These are phyloP conservation scores for Lachnellula occidentalis DNA, from an alignment of 2,329 filamentous ascomycete species.

Conservation along the genomic window DNA sequence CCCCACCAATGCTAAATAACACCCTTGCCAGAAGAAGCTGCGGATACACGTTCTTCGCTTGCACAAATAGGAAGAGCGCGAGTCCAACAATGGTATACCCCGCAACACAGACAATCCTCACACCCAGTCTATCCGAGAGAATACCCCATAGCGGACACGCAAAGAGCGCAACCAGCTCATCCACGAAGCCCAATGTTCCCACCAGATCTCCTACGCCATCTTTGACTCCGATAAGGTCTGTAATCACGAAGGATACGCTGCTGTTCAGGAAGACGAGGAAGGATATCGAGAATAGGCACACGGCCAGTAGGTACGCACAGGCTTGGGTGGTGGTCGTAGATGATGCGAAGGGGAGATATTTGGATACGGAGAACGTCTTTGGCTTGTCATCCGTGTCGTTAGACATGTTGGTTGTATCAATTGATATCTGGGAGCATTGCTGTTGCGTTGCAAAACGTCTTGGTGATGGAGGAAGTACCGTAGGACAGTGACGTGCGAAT, in stretches of 20 bases:
- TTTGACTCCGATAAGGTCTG: constrained; percentile 71
- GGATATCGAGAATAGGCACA: constrained; percentile 80
- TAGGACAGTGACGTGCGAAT: not conserved
- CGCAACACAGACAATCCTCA: constrained; percentile 64
- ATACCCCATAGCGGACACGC: constrained; percentile 79
- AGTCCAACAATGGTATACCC: constrained; percentile 80
- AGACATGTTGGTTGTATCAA: constrained; percentile 2
- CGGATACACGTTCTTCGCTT: constrained; percentile 82
- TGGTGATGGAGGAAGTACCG: not conserved
- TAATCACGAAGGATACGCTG: constrained; percentile 78
- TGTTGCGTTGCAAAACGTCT: not conserved
- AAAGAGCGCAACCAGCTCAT: constrained; percentile 75
- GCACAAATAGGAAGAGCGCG: constrained; percentile 74
- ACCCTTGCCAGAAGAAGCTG: constrained; percentile 79
- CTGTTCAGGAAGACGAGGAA: constrained; percentile 89
- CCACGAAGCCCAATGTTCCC: constrained; percentile 77
- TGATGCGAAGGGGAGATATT: constrained; percentile 47
- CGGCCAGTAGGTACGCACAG: constrained; percentile 72
- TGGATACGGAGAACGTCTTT: constrained; percentile 19
- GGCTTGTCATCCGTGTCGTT: not conserved
- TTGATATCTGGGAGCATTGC: not conserved
- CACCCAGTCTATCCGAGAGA: constrained; percentile 69
- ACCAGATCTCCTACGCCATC: constrained; percentile 72
- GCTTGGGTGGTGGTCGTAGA: constrained; percentile 57
- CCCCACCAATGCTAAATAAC: constrained; percentile 84